Evolutionary conservation across 2,329 filamentous ascomycete species (phyloP).

Genomic region (Orbilia oligospora): DNA sequence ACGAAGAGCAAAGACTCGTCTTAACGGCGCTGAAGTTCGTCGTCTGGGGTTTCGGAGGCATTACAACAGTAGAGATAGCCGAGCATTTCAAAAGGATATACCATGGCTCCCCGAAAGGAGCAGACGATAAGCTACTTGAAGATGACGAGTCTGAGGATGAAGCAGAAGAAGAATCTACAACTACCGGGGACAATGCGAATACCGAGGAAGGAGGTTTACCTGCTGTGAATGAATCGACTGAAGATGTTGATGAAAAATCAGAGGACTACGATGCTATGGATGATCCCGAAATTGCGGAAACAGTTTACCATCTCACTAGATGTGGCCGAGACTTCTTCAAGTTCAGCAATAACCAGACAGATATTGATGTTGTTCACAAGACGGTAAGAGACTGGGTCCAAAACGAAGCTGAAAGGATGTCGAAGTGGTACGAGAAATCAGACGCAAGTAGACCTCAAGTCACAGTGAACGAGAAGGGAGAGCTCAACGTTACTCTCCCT

Average conservation of each 20-base stretch:
- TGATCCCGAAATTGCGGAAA: conserved; percentile 56
- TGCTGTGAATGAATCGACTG: background rate
- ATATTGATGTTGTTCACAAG: conserved; percentile 57
- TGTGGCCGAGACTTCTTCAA: conserved; percentile 54
- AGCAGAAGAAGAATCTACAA: background rate
- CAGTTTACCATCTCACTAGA: conserved; percentile 47
- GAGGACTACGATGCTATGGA: conserved; percentile 37
- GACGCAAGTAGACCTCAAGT: conserved; percentile 31
- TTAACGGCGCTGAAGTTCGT: conserved; percentile 43
- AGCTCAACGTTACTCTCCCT: conserved; percentile 41
- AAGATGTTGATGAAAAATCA: background rate
- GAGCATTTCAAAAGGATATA: conserved; percentile 54
- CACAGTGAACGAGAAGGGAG: conserved; percentile 35
- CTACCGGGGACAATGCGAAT: background rate
- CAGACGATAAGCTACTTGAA: background rate
- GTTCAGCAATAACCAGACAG: conserved; percentile 43
- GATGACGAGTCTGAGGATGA: background rate
- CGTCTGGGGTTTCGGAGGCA: conserved; percentile 38
- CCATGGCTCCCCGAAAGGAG: background rate
- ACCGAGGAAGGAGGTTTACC: background rate
- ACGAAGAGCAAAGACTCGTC: conserved; percentile 46
- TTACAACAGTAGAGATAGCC: conserved; percentile 46
- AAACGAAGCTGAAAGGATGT: conserved; percentile 52
- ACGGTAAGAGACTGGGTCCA: conserved; percentile 55
- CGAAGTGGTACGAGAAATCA: conserved; percentile 41